Conservation (phyloP, 2,329 filamentous ascomycete genomes). For the Lojkania enalia region DNA sequence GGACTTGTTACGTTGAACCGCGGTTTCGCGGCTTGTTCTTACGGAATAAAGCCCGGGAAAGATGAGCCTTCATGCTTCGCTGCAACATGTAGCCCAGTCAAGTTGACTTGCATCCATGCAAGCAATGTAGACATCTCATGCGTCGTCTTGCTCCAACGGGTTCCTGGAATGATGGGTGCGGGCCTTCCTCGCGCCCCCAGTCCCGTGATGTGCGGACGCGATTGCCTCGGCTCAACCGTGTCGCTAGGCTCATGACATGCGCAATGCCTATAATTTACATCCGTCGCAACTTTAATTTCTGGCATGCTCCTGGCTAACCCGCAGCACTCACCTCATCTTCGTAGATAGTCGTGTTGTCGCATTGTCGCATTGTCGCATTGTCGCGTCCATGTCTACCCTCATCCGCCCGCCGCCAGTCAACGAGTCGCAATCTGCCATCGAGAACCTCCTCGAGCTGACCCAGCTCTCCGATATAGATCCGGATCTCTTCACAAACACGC, state of each 20-base stretch:
- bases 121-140: background rate
- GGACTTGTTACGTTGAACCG: no score
- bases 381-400: conserved; percentile 57
- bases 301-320: background rate
- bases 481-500: conserved; percentile 93
- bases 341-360: background rate
- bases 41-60: no score
- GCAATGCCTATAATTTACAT: no score
- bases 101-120: no score
- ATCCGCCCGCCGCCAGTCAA: conserved; percentile 76
- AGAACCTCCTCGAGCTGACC: conserved; percentile 86
- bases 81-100: no score
- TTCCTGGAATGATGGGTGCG: no score
- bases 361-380: background rate
- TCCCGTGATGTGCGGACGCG: background rate
- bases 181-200: no score
- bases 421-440: conserved; percentile 74
- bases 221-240: conserved; percentile 5
- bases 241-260: no score
- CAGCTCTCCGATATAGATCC: conserved; percentile 75
- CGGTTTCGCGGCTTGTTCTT: no score
- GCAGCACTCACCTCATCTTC: background rate
- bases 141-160: no score
- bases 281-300: no score
- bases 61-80: no score